Conservation (phyloP, 805 yeast genomes). For the Suhomyces kilbournensis region DNA sequence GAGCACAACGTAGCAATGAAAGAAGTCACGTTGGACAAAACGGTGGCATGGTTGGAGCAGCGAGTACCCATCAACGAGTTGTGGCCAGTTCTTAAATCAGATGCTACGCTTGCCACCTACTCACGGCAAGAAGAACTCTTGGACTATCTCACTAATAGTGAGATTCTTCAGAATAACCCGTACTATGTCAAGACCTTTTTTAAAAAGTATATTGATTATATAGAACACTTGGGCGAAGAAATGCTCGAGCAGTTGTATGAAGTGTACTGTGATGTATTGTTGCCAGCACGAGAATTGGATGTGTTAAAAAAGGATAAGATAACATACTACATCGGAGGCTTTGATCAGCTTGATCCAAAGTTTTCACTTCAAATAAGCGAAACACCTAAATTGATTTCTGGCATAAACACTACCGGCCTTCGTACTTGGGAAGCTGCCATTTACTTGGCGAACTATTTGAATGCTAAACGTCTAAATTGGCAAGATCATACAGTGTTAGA, state of each 20-base stretch:
- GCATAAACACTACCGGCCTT: conserved; percentile 81
- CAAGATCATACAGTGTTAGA: conserved; percentile 50
- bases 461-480: conserved; percentile 12
- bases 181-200: conserved; percentile 50
- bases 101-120: neutral
- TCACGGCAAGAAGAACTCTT: neutral
- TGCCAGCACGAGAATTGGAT: conserved; percentile 28
- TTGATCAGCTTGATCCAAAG: conserved; percentile 22
- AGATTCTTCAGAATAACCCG: conserved; percentile 36
- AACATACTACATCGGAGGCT: conserved; percentile 29
- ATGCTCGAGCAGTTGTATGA: conserved; percentile 45
- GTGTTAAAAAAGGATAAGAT: conserved; percentile 41
- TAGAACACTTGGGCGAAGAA: conserved; percentile 29
- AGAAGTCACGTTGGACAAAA: neutral
- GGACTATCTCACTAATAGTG: neutral
- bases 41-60: conserved; percentile 3
- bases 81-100: neutral
- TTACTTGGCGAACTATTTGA: conserved; percentile 54
- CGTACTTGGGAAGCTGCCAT: conserved; percentile 95
- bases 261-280: conserved; percentile 27
- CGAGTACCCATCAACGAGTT: conserved; percentile 5
- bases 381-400: conserved; percentile 62
- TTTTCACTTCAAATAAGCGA: conserved; percentile 48
- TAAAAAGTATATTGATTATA: conserved; percentile 34
- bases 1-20: neutral